Evolutionary conservation across 1,284 basidiomycete species (phyloP).

Genomic region (Leccinum pachyderme): DNA sequence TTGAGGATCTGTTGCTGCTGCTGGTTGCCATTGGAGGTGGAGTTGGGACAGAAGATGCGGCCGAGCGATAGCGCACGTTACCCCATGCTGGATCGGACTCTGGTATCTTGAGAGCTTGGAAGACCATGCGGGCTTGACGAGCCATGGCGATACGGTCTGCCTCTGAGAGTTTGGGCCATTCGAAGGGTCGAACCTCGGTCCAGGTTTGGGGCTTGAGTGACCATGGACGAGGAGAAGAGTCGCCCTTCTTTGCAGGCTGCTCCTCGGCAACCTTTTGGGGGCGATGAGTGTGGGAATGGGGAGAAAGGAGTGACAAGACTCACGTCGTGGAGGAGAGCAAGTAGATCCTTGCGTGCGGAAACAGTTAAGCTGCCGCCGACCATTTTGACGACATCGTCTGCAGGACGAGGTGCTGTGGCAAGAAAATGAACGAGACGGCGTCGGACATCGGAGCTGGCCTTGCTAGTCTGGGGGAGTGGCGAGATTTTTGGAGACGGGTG

Average conservation of each 20-base stretch:
- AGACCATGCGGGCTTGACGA: conserved; percentile 46
- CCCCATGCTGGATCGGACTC: conserved; percentile 58
- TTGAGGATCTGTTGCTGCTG: conserved; percentile 21
- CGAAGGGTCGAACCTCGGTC: conserved; percentile 66
- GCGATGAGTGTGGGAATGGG: not conserved
- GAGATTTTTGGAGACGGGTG: conserved; percentile 28
- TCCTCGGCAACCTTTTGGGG: conserved; percentile 50
- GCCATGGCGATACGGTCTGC: conserved; percentile 46
- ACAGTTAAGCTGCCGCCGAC: conserved; percentile 39
- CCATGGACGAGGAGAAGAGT: conserved; percentile 44
- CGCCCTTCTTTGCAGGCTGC: conserved; percentile 33
- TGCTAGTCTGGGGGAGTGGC: conserved; percentile 25
- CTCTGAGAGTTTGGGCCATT: conserved; percentile 49
- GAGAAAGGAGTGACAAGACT: conserved; percentile 12
- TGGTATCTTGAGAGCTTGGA: conserved; percentile 50
- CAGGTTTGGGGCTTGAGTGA: conserved; percentile 53
- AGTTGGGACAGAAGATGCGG: conserved; percentile 14
- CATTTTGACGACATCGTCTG: conserved; percentile 44
- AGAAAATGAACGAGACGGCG: conserved; percentile 55
- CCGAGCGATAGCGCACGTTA: conserved; percentile 36
- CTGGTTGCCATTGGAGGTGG: conserved; percentile 16
- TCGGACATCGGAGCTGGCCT: conserved; percentile 33
- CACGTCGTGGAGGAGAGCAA: conserved; percentile 50
- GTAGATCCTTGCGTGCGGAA: conserved; percentile 39
- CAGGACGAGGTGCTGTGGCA: conserved; percentile 44